Evolutionary conservation across 148 eudicot species (phyloP), one percentile per base, ranked within the genome.

Genomic region (Suaeda aralocaspica): DNA sequence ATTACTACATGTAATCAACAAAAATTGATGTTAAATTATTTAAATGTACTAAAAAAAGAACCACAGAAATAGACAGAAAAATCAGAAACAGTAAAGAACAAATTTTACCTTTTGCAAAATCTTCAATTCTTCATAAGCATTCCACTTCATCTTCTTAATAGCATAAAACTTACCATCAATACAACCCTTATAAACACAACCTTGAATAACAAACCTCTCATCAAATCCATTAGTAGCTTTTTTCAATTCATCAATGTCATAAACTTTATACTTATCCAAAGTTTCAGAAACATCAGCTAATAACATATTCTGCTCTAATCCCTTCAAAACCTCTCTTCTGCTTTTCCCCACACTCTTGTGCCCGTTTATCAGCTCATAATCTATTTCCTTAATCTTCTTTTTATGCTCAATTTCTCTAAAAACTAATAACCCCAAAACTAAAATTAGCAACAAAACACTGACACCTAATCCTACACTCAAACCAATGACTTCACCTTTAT

Each of bases 101-200:
- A n/a, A 11, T 44, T 15, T 60, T 82, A 93, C 98, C 98, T 90
- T 90, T 74, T 93, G 98, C 72, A 93, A 77, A 67, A 93, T 93
- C 89, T 89, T 93, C 72, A 93, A 81, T 44, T 93, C 96, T 70
- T 91, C 95, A 79, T 77, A 83, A 53, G 98, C 96, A 91, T 93
- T 89, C 98, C 96, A 93, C 74, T 91, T 88, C 96, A 93, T 93
- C 76, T 87, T 91, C 92, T 93, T 93, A 76, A 93, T 87, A 2
- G 98, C 98, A 82, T 64, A 84, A 29, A 65, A 13, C 45, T 79
- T 82, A 0, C 90, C 98, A 84, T 83, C 83, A 75, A 93, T 82
- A 57, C 51, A 72, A 25, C 92, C 96, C 77, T 78, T 91, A 42
- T 85, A 93, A 55, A 93, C 96, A 74, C 92, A 88, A 19, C 98